Base-by-base conservation (phyloP, 768 basidiomycete species). In the Dacryopinax spathularia region DNA sequence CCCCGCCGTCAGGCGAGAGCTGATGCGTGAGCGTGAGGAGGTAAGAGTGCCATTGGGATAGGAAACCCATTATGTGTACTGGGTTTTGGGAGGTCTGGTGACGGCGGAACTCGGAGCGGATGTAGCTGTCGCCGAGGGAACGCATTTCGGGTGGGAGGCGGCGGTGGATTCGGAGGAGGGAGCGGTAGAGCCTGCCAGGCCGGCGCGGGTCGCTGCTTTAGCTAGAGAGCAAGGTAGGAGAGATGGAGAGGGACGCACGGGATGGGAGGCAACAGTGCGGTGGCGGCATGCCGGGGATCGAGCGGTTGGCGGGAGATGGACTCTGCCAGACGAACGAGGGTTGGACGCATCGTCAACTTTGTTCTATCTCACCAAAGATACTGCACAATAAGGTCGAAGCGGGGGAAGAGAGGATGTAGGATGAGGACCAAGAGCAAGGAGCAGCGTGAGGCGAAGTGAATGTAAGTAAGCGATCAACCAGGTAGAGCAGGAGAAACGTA, bases 41-140 rank as follows among this genome's bases (percentile, higher is more conserved):
- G 73, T 99, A 98, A 64, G 82, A 73, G 73, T 95, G 96, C 95
- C 95, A 99, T 70, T 97, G 90, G 2, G 88, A 87, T 9, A 98
- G 79, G 71, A 99, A 99, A 1, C 91, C 93, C 72, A 98, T 95
- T 66, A 97, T 84, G 72, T 97, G 85, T 7, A 86, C 79, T 1
- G 92, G 89, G 74, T 98, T 97, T 22, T 85, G 85, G 12, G 85
- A 82, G 25, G 81, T 77, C 68, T 77, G 83, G 67, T 96, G 94
- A 48, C 88, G 78, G 6, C 88, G 84, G 74, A 96, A 98, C 74
- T 99, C 95, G 91, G 63, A 7, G 36, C 34, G 33, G 65, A 79
- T 70, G 65, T 77, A 78, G 10, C 73, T 73, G 62, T 77, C 76
- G 20, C 77, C 77, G 64, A 78, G 70, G 66, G 73, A 72, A 31